Conservation (phyloP, 805 yeast genomes). For the Sugiyamaella boreocaroliniensis region DNA sequence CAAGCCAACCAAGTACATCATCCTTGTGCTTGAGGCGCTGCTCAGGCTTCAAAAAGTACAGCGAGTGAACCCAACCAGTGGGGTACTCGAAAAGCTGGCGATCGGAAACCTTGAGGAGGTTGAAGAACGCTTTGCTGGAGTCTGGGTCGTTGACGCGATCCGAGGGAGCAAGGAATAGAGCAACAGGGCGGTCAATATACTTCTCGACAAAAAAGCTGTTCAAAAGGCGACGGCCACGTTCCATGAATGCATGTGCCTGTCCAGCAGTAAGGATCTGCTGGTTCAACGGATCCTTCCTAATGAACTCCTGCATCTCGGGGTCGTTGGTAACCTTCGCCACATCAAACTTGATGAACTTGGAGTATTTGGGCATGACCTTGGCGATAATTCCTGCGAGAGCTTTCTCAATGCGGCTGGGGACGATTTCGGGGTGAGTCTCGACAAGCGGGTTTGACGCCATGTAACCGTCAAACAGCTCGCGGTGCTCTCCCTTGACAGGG, state of each 20-base stretch:
- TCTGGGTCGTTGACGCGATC: constrained; percentile 18
- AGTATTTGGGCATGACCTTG: constrained; percentile 24
- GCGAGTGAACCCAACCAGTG: constrained; percentile 22
- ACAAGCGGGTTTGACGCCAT: constrained; percentile 31
- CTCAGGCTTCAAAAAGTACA: constrained; percentile 9
- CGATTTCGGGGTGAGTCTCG: constrained; percentile 20
- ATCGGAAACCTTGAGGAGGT: constrained; percentile 18
- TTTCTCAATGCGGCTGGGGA: constrained; percentile 23
- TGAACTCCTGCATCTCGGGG: constrained; percentile 17
- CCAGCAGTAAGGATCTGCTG: constrained; percentile 26
- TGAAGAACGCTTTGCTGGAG: constrained; percentile 20
- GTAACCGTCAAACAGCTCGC: constrained; percentile 29
- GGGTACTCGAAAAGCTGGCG: constrained; percentile 18
- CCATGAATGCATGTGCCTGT: constrained; percentile 30
- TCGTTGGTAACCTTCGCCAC: constrained; percentile 27
- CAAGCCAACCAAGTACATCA: constrained; percentile 19
- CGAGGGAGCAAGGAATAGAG: constrained; percentile 28
- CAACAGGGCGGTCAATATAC: constrained; percentile 31
- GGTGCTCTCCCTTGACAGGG: constrained; percentile 29
- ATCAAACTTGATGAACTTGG: constrained; percentile 20
- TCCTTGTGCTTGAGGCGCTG: constrained; percentile 11
- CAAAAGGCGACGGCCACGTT: constrained; percentile 30
- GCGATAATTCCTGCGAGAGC: constrained; percentile 24
- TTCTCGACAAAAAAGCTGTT: constrained; percentile 25
- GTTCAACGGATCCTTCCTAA: constrained; percentile 25